Evolutionary conservation across 2,329 filamentous ascomycete species (phyloP).

Genomic region (Chaetomium sp.): DNA sequence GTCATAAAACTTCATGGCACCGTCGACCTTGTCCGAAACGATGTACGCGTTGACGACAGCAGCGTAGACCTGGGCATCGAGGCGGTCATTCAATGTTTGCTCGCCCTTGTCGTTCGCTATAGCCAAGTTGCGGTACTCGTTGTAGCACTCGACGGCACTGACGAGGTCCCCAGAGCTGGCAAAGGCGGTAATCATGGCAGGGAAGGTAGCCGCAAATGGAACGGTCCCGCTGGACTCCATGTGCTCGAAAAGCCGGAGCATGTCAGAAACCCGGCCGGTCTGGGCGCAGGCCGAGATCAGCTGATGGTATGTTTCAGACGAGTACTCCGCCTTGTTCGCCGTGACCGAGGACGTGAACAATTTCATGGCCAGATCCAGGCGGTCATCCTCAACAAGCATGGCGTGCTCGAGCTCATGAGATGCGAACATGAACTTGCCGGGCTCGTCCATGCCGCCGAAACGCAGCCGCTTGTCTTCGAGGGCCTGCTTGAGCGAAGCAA

Average conservation of each 20-base stretch:
- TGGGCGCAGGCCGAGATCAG: conserved; percentile 87
- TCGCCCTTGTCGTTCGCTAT: conserved; percentile 78
- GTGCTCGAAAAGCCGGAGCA: conserved; percentile 88
- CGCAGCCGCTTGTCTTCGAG: conserved; percentile 82
- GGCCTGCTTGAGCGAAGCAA: conserved; percentile 68
- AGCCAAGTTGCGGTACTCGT: conserved; percentile 89
- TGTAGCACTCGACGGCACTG: conserved; percentile 92
- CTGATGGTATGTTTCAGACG: conserved; percentile 79
- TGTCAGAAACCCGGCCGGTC: conserved; percentile 78
- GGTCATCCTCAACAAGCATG: conserved; percentile 84
- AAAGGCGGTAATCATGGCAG: conserved; percentile 93
- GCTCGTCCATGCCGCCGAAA: conserved; percentile 82
- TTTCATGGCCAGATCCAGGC: conserved; percentile 80
- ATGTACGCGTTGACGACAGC: conserved; percentile 90
- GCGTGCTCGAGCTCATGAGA: conserved; percentile 86
- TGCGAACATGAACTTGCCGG: conserved; percentile 82
- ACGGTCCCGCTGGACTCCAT: conserved; percentile 79
- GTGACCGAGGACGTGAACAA: conserved; percentile 77
- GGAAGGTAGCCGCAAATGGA: conserved; percentile 81
- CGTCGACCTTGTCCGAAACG: conserved; percentile 74
- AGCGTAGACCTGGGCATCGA: conserved; percentile 85
- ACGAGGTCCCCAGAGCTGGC: conserved; percentile 77
- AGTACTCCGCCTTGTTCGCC: conserved; percentile 65
- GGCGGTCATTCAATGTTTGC: conserved; percentile 66
- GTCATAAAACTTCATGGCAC: conserved; percentile 81